phyloP scores from a whole-genome alignment of 2,329 filamentous ascomycete genomes.

The Hymenoscyphus linearis region DNA sequence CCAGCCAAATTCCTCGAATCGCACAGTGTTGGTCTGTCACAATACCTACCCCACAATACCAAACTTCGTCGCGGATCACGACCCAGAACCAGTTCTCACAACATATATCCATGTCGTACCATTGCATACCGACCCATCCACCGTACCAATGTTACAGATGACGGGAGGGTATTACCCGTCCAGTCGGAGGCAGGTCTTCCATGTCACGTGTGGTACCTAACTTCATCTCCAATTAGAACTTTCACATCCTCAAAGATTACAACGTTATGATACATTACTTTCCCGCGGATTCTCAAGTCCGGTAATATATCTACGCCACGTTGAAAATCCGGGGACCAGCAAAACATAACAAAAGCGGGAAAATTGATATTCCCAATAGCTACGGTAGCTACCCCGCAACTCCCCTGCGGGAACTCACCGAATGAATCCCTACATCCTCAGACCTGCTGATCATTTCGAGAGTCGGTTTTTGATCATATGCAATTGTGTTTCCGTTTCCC shows the following conservation, averaged over 20 bases:
- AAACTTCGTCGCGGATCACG: not conserved
- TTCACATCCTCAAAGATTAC: too few relatives aligned
- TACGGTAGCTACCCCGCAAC: not conserved
- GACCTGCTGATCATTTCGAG: not conserved
- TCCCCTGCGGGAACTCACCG: not conserved
- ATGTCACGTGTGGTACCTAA: not conserved
- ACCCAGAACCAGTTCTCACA: not conserved
- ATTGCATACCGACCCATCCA: not conserved
- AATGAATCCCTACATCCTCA: not conserved
- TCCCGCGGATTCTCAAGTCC: not conserved
- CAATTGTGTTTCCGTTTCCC: not conserved
- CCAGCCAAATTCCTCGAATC: too few relatives aligned
- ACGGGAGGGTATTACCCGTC: slow-evolving; percentile 27
- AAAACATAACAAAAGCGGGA: not conserved
- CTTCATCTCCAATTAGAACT: too few relatives aligned
- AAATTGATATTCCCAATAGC: not conserved
- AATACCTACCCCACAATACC: not conserved
- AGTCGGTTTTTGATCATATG: not conserved
- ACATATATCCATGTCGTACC: not conserved
- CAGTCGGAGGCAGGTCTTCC: not conserved
- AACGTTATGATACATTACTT: not conserved
- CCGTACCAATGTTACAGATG: slow-evolving; percentile 18
- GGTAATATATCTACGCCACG: too few relatives aligned
- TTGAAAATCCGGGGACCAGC: too few relatives aligned
- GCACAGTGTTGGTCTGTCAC: not conserved